Base-by-base conservation (phyloP, 2,329 filamentous ascomycete genomes). In the Lecanicillium sp. region DNA sequence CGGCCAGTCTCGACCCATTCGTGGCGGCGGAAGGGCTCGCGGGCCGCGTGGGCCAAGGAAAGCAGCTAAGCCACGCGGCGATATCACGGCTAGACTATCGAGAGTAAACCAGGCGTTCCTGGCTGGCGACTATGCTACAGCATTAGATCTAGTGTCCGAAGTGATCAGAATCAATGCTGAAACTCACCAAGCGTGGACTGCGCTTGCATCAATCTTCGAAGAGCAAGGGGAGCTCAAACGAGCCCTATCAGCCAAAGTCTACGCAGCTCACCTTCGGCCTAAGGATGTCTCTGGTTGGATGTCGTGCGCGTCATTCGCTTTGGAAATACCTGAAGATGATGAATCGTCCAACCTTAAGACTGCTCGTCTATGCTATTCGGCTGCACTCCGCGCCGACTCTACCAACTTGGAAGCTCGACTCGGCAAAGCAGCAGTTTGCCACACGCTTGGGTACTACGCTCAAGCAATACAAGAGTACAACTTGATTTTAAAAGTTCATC, bases 71-170 rank as follows among this genome's bases (percentile, higher is more conserved):
- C 81, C 80, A 13, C 76, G 80, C 32, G 77, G 72, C 29, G 80
- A 87, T 48, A 85, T 88, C 56, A 86, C 81, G 50, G 67, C 74
- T 29, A 68, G 81, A 30, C 69, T 88, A 35, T 71, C 74, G 33
- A 68, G 74, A 51, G 84, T 85, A 3, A 84, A 79, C 42, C 70
- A 80, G 43, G 76, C 79, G 4, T 88, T 81, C 52, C 68, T 87
- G 42, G 66, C 72, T 9, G 68, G 72, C 18, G 69, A 81, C 15
- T 79, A 81, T 45, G 68, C 75, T 5, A 64, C 69, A 29, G 80
- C 83, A 5, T 62, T 78, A 27, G 68, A 71, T 13, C 63, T 74
- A 17, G 71, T 77, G 8, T 69, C 72, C 29, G 78, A 83, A 49
- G 73, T 82, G 41, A 80, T 84, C 49, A 71, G 78, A 36, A 79